These are phyloP conservation scores for Paraphoma sp. DNA, from an alignment of 2,329 filamentous ascomycete genomes.

Conservation along the genomic window DNA sequence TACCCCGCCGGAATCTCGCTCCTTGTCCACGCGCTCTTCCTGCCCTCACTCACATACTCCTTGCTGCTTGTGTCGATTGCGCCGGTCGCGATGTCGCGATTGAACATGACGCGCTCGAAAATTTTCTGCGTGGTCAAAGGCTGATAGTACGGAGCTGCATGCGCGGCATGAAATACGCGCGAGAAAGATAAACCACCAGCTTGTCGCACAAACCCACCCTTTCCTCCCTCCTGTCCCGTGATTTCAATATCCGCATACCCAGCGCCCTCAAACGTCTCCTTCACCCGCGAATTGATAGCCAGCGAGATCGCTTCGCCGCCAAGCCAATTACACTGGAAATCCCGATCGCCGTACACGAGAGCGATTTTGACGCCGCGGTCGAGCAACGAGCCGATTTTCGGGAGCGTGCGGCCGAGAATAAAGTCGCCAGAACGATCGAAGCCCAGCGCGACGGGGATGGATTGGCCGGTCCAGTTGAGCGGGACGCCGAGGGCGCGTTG, in stretches of 20 bases:
- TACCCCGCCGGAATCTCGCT: background rate
- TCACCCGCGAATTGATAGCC: constrained; percentile 58
- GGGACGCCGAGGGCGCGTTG: constrained; percentile 64
- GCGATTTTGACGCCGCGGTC: constrained; percentile 44
- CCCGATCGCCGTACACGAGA: constrained; percentile 18
- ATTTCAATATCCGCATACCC: constrained; percentile 73
- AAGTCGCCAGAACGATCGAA: constrained; percentile 54
- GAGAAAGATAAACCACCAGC: constrained; percentile 67
- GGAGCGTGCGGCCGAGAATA: constrained; percentile 59
- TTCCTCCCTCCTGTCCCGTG: constrained; percentile 49
- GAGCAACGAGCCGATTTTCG: constrained; percentile 47
- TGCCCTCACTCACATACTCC: constrained; percentile 5
- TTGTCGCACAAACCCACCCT: constrained; percentile 74
- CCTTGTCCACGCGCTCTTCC: constrained; percentile 6
- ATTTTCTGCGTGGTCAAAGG: constrained; percentile 56
- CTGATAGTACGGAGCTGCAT: constrained; percentile 25
- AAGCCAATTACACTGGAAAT: constrained; percentile 53
- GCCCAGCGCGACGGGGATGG: constrained; percentile 1
- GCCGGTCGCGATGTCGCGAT: constrained; percentile 60
- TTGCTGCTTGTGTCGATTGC: constrained; percentile 10
- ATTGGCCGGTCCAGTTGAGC: constrained; percentile 55
- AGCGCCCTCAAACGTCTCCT: constrained; percentile 63
- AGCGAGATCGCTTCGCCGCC: constrained; percentile 73
- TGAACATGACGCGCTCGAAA: constrained; percentile 57
- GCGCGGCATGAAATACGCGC: constrained; percentile 57